phyloP scores from a whole-genome alignment of 2,329 filamentous ascomycete species.

The Ophiocordyceps polyrhachis-furcata region DNA sequence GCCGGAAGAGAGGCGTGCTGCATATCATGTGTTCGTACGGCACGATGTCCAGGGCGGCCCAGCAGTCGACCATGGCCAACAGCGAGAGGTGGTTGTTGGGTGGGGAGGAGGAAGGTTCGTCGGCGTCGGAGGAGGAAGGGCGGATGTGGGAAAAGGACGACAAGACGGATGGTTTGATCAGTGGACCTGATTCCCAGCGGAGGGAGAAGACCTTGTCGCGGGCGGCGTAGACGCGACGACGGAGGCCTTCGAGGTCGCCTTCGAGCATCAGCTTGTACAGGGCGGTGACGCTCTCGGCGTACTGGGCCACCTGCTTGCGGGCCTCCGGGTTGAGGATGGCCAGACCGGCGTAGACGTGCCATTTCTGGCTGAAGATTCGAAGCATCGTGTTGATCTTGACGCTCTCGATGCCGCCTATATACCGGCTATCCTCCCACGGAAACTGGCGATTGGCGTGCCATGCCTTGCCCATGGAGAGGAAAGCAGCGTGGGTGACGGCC shows the following conservation, averaged over 20 bases:
- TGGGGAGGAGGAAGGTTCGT: conserved; percentile 20
- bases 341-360: conserved; percentile 96
- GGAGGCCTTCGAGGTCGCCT: conserved; percentile 58
- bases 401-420: conserved; percentile 94
- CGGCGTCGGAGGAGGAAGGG: conserved; percentile 29
- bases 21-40: conserved; percentile 99
- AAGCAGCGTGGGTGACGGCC: conserved; percentile 92
- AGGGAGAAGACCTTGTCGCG: conserved; percentile 48
- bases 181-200: conserved; percentile 39
- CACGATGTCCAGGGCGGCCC: conserved; percentile 82
- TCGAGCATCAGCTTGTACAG: conserved; percentile 95
- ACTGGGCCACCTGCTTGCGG: conserved; percentile 82
- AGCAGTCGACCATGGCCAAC: conserved; percentile 95
- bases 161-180: conserved; percentile 68
- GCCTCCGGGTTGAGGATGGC: conserved; percentile 93
- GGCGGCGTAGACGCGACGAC: conserved; percentile 44
- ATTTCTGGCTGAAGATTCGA: conserved; percentile 95
- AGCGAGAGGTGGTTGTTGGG: conserved; percentile 90
- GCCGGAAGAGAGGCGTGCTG: conserved; percentile 87
- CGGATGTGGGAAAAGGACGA: conserved; percentile 76
- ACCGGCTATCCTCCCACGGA: conserved; percentile 91
- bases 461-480: conserved; percentile 91
- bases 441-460: conserved; percentile 94
- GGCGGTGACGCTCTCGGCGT: conserved; percentile 79
- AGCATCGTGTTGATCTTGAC: conserved; percentile 98